phyloP scores from a whole-genome alignment of 2,329 filamentous ascomycete genomes.

The Aspergillus pseudoglaucus region DNA sequence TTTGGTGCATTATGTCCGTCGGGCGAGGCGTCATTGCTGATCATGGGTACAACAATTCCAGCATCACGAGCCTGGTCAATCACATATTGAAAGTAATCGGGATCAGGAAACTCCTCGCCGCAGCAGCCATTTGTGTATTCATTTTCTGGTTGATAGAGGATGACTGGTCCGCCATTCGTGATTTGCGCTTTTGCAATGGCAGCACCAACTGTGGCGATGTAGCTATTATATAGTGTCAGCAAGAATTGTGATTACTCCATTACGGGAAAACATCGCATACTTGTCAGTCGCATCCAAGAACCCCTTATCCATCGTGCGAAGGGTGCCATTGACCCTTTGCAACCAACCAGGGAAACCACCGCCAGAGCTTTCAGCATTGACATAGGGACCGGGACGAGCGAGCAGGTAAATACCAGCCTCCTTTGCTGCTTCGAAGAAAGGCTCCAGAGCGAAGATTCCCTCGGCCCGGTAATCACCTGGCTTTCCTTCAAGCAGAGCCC shows the following conservation, averaged over 20 bases:
- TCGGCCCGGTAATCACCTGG: slow-evolving; percentile 63
- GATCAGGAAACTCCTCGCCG: slow-evolving; percentile 56
- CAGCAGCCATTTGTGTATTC: slow-evolving; percentile 58
- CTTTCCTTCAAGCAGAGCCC: slow-evolving; percentile 70
- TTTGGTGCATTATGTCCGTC: slow-evolving; percentile 59
- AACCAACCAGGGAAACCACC: slow-evolving; percentile 80
- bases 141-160: slow-evolving; percentile 75
- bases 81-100: slow-evolving; percentile 63
- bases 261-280: slow-evolving; percentile 28
- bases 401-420: slow-evolving; percentile 71
- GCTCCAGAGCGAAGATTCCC: slow-evolving; percentile 65
- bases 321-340: slow-evolving; percentile 57
- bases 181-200: slow-evolving; percentile 71
- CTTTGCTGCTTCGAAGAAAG: slow-evolving; percentile 69
- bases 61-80: slow-evolving; percentile 61
- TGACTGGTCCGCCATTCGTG: slow-evolving; percentile 73
- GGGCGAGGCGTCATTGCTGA: slow-evolving; percentile 65
- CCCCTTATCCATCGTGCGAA: slow-evolving; percentile 57
- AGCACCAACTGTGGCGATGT: slow-evolving; percentile 55
- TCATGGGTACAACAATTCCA: slow-evolving; percentile 66
- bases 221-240: slow-evolving; percentile 34
- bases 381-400: slow-evolving; percentile 65
- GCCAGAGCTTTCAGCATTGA: slow-evolving; percentile 70
- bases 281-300: slow-evolving; percentile 63
- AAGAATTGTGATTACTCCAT: background rate